Evolutionary conservation across 2,329 filamentous ascomycete genomes (phyloP).

Genomic region (Ophiostoma australiae): DNA sequence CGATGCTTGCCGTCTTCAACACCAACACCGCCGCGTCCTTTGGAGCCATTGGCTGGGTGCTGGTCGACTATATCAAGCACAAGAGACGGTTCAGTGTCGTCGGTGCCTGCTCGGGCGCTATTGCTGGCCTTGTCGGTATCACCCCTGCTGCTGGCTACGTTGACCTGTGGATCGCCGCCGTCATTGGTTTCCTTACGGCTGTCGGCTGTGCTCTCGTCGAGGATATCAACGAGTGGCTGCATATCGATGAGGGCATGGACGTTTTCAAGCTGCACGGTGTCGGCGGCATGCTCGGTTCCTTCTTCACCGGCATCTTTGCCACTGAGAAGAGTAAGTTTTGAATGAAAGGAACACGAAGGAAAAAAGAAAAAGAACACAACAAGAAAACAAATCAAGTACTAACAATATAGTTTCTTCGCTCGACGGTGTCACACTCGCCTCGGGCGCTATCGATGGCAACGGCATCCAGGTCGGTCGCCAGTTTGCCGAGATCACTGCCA

Average conservation of each 20-base stretch:
- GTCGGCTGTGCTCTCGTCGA: slow-evolving; percentile 78
- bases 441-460: slow-evolving; percentile 64
- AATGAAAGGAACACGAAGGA: too few relatives aligned
- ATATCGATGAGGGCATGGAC: slow-evolving; percentile 82
- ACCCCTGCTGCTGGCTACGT: slow-evolving; percentile 80
- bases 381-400: slow-evolving; percentile 66
- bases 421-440: slow-evolving; percentile 63
- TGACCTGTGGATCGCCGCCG: slow-evolving; percentile 57
- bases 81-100: slow-evolving; percentile 92
- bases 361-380: too few relatives aligned
- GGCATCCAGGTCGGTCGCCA: slow-evolving; percentile 68
- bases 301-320: slow-evolving; percentile 72
- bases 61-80: slow-evolving; percentile 79
- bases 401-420: slow-evolving; percentile 38
- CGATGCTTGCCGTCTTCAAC: slow-evolving; percentile 82
- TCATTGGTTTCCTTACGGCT: slow-evolving; percentile 56
- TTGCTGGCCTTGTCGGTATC: slow-evolving; percentile 82
- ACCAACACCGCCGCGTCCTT: slow-evolving; percentile 82
- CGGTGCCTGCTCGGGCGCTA: slow-evolving; percentile 85
- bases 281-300: slow-evolving; percentile 74
- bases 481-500: slow-evolving; percentile 61
- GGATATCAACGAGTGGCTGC: slow-evolving; percentile 70
- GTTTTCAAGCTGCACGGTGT: slow-evolving; percentile 86
- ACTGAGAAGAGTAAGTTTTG: slow-evolving; percentile 68
- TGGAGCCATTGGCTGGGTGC: slow-evolving; percentile 75